Conservation (phyloP, 2,329 filamentous ascomycete genomes). For the Epichloe glyceriae region DNA sequence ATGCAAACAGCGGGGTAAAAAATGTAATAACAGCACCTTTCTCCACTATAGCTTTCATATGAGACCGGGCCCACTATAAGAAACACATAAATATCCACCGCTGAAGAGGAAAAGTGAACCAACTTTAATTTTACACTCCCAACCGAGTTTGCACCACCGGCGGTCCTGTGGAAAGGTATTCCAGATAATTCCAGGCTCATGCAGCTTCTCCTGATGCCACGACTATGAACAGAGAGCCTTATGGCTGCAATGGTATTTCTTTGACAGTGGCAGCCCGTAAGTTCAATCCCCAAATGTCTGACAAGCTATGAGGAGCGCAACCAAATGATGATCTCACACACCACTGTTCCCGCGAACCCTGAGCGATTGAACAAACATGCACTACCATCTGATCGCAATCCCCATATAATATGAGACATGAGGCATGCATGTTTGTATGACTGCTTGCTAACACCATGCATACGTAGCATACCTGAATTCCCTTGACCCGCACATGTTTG, state of each 20-base stretch:
- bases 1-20: slow-evolving; percentile 3
- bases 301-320: neutral
- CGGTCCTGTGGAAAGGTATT: too few relatives aligned
- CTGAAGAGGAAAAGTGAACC: neutral
- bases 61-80: neutral
- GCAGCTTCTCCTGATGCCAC: neutral
- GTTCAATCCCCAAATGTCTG: neutral
- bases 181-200: neutral
- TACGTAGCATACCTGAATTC: neutral
- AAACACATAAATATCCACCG: neutral
- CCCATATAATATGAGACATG: neutral
- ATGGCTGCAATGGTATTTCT: neutral
- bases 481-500: neutral
- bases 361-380: slow-evolving; percentile 57
- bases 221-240: neutral
- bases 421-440: neutral
- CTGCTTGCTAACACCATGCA: neutral
- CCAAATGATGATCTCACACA: slow-evolving; percentile 39
- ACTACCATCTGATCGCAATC: slow-evolving; percentile 54
- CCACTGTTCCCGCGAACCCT: slow-evolving; percentile 50
- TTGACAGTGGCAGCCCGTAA: neutral
- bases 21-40: neutral
- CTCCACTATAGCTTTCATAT: neutral
- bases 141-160: too few relatives aligned
- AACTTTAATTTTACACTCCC: neutral